Evolutionary conservation across 345 rosid species (phyloP), one percentile per base, ranked within the genome.

Genomic region (Eucalyptus melliodora): DNA sequence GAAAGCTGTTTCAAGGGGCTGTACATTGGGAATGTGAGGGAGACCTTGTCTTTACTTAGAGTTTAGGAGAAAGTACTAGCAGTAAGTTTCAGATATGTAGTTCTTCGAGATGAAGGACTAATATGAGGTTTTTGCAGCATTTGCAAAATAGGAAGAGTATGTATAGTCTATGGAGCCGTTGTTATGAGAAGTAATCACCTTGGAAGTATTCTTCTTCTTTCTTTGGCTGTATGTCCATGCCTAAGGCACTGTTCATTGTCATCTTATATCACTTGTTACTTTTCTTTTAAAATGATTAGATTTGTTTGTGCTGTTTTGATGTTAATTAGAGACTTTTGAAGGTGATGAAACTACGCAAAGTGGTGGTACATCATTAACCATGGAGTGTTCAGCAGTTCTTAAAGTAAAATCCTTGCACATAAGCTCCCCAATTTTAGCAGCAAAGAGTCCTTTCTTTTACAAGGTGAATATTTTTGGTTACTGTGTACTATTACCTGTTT

Each of bases 341-440:
- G 97, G 92, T 92, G 93, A 93, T 90, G 95, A 87, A 89, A 86
- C 90, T 62, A 72, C 86, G 69, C 86, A 9, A 85, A 90, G 88
- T 72, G 90, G 86, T 86, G 93, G 93, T 65, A 88, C 92, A 69
- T 87, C 92, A 55, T 89, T 92, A 93, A 89, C 91, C 62, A 89
- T 92, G 90, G 96, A 91, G 88, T 88, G 92, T 86, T 83, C 92
- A 44, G 83, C 92, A 40, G 91, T 92, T 92, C 89, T 93, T 53
- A 94, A 92, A 90, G 95, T 96, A 30, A 93, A 90, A 90, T 93
- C 95, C 24, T 21, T 97, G 87, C 96, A 96, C 87, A 94, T 97
- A 86, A 94, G 96, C 91, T 96, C 99, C 81, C 93, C 95, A 8
- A 93, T 96, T 88, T 93, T 96, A 92, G 99, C 99, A 34, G 96